A percentile compares a stretch with the other conserved stretches of the same genome.
phyloP scores from a whole-genome alignment of 164 flowering plant species.

The Liriodendron chinense region DNA sequence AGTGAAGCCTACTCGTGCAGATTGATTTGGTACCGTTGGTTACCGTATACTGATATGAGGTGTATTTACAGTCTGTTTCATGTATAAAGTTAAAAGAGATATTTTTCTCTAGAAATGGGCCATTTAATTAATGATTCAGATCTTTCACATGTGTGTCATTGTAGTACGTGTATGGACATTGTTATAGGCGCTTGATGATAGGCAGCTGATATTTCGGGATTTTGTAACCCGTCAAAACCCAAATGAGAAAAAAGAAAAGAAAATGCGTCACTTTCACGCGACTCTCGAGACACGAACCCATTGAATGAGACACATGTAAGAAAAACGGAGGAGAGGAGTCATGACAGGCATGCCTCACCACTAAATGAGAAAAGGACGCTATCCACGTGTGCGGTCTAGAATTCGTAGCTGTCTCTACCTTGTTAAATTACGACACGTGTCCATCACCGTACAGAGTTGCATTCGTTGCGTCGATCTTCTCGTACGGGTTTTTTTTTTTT shows the following conservation, averaged over 20 bases:
- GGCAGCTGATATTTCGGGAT: background rate
- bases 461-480: constrained; percentile 2
- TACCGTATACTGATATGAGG: no score
- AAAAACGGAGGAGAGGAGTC: background rate
- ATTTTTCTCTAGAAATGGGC: background rate
- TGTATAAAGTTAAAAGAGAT: no score
- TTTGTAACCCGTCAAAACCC: background rate
- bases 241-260: background rate
- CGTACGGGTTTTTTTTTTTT: background rate
- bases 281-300: background rate
- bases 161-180: background rate
- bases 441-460: background rate
- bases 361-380: background rate
- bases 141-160: background rate
- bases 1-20: background rate
- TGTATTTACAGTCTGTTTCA: no score
- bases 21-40: background rate
- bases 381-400: constrained; percentile 4
- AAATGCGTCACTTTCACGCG: constrained; percentile 3
- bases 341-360: background rate
- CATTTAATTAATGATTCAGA: background rate
- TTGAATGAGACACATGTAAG: background rate
- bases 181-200: background rate
- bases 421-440: background rate
- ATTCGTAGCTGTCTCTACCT: no score